Evolutionary conservation across 1,284 basidiomycete species (phyloP).

Genomic region (Lentinula novae-zelandiae): DNA sequence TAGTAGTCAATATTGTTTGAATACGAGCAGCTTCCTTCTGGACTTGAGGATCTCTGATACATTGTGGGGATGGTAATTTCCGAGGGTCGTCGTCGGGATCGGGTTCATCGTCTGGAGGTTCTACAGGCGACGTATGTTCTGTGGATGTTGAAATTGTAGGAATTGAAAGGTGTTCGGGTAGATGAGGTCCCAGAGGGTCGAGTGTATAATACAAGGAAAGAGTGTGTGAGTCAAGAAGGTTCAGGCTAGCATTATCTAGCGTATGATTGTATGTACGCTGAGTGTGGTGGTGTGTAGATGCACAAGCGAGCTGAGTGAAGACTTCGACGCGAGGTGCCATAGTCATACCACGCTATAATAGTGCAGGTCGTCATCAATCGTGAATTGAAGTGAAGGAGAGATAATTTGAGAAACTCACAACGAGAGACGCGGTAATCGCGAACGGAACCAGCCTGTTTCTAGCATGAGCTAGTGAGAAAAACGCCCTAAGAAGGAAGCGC

Average conservation of each 20-base stretch:
- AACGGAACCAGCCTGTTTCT: constrained; percentile 67
- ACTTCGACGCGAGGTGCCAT: constrained; percentile 73
- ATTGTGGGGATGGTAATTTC: constrained; percentile 45
- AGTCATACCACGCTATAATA: constrained; percentile 69
- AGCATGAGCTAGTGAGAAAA: neutral
- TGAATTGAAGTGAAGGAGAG: neutral
- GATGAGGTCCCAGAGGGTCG: constrained; percentile 30
- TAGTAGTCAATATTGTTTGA: constrained; percentile 70
- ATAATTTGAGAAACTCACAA: constrained; percentile 38
- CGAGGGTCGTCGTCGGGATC: constrained; percentile 46
- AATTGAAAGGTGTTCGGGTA: constrained; percentile 12
- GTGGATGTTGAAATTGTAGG: constrained; percentile 8
- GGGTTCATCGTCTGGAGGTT: constrained; percentile 11
- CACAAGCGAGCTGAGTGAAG: constrained; percentile 73
- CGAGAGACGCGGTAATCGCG: constrained; percentile 59
- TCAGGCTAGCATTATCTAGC: constrained; percentile 29
- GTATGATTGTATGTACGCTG: neutral
- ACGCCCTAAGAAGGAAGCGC: neutral
- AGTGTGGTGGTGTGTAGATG: constrained; percentile 44
- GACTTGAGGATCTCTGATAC: constrained; percentile 59
- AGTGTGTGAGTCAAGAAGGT: constrained; percentile 16
- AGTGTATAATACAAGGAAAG: constrained; percentile 27
- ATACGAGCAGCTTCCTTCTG: constrained; percentile 64
- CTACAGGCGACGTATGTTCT: constrained; percentile 14
- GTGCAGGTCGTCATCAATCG: constrained; percentile 3